Conservation (phyloP, 164 flowering plant species). For the Magnolia changhungtana region DNA sequence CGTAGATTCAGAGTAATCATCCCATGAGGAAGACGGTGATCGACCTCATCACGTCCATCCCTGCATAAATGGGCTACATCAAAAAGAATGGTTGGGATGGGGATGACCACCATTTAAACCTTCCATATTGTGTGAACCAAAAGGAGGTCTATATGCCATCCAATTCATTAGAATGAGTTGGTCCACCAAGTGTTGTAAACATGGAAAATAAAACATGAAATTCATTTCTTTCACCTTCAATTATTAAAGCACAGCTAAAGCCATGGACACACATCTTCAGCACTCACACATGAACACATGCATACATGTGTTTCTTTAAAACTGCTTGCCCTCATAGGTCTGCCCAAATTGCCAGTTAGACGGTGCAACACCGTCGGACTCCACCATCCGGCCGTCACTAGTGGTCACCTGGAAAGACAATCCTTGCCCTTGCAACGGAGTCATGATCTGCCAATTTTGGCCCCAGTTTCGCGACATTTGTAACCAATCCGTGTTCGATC, state of each 20-base stretch:
- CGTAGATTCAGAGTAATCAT: no score
- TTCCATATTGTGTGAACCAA: no score
- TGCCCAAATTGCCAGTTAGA: constrained; percentile 35
- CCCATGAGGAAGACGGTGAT: no score
- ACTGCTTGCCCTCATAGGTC: constrained; percentile 29
- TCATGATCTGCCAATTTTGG: constrained; percentile 34
- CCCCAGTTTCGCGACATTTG: constrained; percentile 49
- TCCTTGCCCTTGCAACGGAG: constrained; percentile 24
- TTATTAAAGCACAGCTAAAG: neutral
- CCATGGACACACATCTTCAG: neutral
- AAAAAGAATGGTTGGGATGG: no score
- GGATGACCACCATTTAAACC: no score
- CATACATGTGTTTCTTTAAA: constrained; percentile 6
- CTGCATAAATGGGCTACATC: no score
- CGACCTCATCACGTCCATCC: no score
- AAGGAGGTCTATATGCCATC: no score
- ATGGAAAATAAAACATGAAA: no score
- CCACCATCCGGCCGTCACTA: constrained; percentile 23
- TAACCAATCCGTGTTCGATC: constrained; percentile 20
- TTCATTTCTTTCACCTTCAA: no score
- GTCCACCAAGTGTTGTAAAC: no score
- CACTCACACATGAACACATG: neutral
- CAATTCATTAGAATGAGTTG: no score
- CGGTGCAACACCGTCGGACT: constrained; percentile 29
- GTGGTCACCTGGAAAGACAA: constrained; percentile 40